Evolutionary conservation across 495 filamentous ascomycete species (phyloP), one percentile per base, ranked within the genome.

Genomic region (Mytilinidion resinicola): DNA sequence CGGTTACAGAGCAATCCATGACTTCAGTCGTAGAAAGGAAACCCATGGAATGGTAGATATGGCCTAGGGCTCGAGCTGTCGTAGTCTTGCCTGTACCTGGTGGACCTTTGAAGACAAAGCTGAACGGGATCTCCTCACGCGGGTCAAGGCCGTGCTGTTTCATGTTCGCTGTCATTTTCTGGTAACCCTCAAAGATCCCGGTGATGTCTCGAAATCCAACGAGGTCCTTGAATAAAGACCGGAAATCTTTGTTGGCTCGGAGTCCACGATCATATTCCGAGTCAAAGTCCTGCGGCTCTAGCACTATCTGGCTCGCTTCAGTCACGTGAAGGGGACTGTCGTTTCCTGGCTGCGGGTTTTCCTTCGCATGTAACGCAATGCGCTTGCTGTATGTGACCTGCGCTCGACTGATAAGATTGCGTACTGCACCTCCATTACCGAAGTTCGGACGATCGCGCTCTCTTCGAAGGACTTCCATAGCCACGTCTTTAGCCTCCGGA

Each of bases 1-100:
- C 83, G 0, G 81, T 77, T 0, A 83, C 80, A 0, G 85, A 86
- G 43, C 73, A 76, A 50, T 86, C 82, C 0, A 84, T 63, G 0
- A 87, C 82, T 43, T 80, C 78, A 0, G 64, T 70, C 0, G 76
- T 75, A 1, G 78, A 59, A 1, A 89, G 70, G 20, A 87, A 77
- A 0, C 84, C 82, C 78, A 88, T 81, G 36, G 15, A 3, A 19
- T 60, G 36, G 41, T 25, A 62, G 3, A 62, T 30, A 10, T 58
- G 33, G 4, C 54, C 59, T 12, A 62, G 17, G 1, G 37, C 21
- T 14, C 34, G 42, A 3, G 59, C 59, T 14, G 43, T 44, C 11
- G 44, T 62, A 5, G 59, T 62, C 47, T 62, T 62, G 21, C 59
- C 59, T 34, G 53, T 57, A 34, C 59, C 59, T 52, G 59, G 55